Base-by-base conservation (phyloP, 129 eudicot genomes). In the Logfia minima region DNA sequence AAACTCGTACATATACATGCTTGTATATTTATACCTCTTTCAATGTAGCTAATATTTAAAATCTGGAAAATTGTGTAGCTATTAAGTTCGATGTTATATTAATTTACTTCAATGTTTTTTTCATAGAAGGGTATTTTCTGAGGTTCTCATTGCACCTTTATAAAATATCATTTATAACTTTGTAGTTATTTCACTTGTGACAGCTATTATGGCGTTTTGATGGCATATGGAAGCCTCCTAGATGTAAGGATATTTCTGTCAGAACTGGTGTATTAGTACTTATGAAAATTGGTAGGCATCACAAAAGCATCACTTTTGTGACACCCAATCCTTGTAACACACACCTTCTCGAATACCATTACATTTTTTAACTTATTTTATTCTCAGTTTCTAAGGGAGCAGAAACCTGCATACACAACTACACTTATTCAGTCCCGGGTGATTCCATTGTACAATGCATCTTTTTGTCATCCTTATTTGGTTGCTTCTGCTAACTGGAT, bases 401-500 rank as follows among this genome's bases (percentile, higher is more conserved):
- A 90, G 82, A 87, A 84, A 62, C 81, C 92, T 75, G 86, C 84
- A 67, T 82, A 85, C 65, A 84, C 85, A 70, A 74, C 80, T 56
- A 82, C 75, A 53, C 87, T 90, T 41, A 82, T 90, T 68, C 81
- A 83, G 60, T 84, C 72, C 1, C 78, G 90, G 68, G 87, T 90
- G 77, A 74, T 90, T 48, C 92, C 96, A 18, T 78, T 90, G 72
- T 90, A 87, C 84, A 82, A 59, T 45, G 52, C 61, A 74, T 77
- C 88, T 53, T 19, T n/a, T 55, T 62, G 73, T 35, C 84, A 81
- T 72, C 96, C 96, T 70, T 90, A 87, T 86, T 77, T 90, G 83
- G 79, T 90, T 74, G 92, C 89, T 45, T 80, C 96, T 77, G 92
- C 96, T 16, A 90, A 86, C 77, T 90, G 96, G 96, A 83, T 90